Evolutionary conservation across 2,329 filamentous ascomycete genomes (phyloP).

Genomic region (Xylariales sp.): DNA sequence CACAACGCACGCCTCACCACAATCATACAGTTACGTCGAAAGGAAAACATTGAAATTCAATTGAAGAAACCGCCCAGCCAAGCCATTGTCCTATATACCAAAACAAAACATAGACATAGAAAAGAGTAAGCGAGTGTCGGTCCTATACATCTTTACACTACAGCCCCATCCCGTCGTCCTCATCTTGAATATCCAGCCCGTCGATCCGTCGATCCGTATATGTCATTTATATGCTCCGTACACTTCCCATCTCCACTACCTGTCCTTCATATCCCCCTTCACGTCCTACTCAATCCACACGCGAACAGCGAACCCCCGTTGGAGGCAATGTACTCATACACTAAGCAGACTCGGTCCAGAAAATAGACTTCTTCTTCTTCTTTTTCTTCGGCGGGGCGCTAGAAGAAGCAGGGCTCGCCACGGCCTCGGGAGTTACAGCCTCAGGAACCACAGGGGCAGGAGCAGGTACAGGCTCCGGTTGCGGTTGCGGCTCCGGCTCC

Average conservation of each 20-base stretch:
- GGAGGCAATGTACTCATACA: too few relatives aligned
- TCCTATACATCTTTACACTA: neutral
- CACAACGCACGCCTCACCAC: neutral
- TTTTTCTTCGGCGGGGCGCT: slow-evolving; percentile 14
- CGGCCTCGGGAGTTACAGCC: neutral
- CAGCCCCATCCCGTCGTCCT: too few relatives aligned
- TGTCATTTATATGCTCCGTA: neutral
- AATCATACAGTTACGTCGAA: neutral
- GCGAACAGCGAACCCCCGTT: neutral
- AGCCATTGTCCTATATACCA: neutral
- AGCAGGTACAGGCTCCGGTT: too few relatives aligned
- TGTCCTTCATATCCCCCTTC: neutral
- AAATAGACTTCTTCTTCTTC: slow-evolving; percentile 27
- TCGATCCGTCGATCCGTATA: too few relatives aligned
- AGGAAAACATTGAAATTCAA: neutral
- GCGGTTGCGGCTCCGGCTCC: neutral
- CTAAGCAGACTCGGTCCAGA: neutral
- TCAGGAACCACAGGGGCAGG: neutral
- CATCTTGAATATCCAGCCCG: too few relatives aligned
- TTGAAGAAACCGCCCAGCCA: neutral
- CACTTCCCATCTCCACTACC: neutral
- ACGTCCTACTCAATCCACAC: neutral
- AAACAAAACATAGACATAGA: neutral
- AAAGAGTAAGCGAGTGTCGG: neutral
- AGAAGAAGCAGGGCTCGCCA: slow-evolving; percentile 2